Percentiles rank a stretch among this genome's conserved stretches.
Evolutionary conservation across 805 yeast genomes (phyloP).

Genomic region (Cyberlindnera xylosilytica): DNA sequence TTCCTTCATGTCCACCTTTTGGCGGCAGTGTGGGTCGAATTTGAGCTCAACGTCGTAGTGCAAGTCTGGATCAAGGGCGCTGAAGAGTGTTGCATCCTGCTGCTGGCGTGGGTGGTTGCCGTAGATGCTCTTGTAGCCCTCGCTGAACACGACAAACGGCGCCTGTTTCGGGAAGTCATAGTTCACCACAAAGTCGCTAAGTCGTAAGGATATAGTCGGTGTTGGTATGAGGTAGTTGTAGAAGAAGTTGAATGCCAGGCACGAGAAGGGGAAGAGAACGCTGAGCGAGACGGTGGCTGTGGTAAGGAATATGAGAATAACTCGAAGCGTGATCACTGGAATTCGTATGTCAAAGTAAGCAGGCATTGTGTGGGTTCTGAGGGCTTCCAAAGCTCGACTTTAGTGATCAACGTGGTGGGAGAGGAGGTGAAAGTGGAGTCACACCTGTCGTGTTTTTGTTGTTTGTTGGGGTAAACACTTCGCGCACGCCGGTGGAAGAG

Average conservation of each 20-base stretch:
- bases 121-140: conserved; percentile 12
- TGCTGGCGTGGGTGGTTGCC: conserved; percentile 17
- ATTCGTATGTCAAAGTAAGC: conserved; percentile 20
- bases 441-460: too few relatives aligned
- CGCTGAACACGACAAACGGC: conserved; percentile 23
- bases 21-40: conserved; percentile 11
- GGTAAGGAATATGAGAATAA: conserved; percentile 16
- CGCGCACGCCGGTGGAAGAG: too few relatives aligned
- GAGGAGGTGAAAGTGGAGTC: too few relatives aligned
- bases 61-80: conserved; percentile 8
- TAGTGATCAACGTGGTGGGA: too few relatives aligned
- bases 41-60: conserved; percentile 22
- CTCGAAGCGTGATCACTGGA: conserved; percentile 25
- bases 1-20: conserved; percentile 3
- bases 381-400: not conserved
- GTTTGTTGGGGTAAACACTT: conserved; percentile 1
- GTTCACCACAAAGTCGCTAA: conserved; percentile 20
- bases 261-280: conserved; percentile 22
- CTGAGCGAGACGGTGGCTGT: conserved; percentile 14
- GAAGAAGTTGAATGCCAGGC: conserved; percentile 25
- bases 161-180: conserved; percentile 20
- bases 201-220: conserved; percentile 21
- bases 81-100: not conserved
- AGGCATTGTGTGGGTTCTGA: conserved; percentile 2
- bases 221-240: conserved; percentile 24